Conservation (phyloP, 805 yeast species). For the Maudiozyma serrabonitensis region DNA sequence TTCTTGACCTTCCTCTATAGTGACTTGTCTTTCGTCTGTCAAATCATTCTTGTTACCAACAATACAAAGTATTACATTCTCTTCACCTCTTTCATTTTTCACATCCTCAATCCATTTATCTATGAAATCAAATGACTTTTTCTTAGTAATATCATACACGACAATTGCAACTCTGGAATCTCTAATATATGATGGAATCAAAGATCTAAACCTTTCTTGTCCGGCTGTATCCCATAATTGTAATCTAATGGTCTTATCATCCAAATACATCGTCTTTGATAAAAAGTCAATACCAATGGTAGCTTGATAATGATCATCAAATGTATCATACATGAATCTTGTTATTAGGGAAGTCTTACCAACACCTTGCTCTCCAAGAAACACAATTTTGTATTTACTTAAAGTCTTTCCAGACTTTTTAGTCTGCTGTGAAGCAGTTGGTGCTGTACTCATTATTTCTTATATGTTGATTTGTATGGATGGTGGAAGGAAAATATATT, state of each 20-base stretch:
- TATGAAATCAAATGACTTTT: slow-evolving; percentile 73
- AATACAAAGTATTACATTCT: slow-evolving; percentile 75
- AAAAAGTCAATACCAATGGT: slow-evolving; percentile 95
- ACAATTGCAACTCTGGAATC: slow-evolving; percentile 97
- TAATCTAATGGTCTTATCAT: slow-evolving; percentile 87
- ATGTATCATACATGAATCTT: slow-evolving; percentile 96
- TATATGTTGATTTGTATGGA: neutral
- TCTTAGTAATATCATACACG: slow-evolving; percentile 86
- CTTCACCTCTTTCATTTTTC: slow-evolving; percentile 78
- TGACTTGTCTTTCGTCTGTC: slow-evolving; percentile 68
- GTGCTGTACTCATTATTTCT: neutral
- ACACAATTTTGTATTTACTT: slow-evolving; percentile 77
- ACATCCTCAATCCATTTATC: slow-evolving; percentile 94
- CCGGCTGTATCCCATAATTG: slow-evolving; percentile 99
- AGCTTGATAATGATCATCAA: slow-evolving; percentile 89
- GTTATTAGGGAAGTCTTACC: slow-evolving; percentile 95
- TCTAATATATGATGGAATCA: slow-evolving; percentile 91
- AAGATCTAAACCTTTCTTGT: slow-evolving; percentile 88
- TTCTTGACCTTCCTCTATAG: slow-evolving; percentile 74
- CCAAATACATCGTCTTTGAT: slow-evolving; percentile 89
- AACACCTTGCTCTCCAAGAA: slow-evolving; percentile 93
- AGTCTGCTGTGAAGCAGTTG: slow-evolving; percentile 3
- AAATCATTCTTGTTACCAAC: slow-evolving; percentile 91
- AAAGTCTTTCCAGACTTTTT: slow-evolving; percentile 26
- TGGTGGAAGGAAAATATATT: no score